A percentile compares a stretch with the other conserved stretches of the same genome.
Conservation (phyloP, 768 basidiomycete genomes). For the Sporobolomyces roseus region DNA sequence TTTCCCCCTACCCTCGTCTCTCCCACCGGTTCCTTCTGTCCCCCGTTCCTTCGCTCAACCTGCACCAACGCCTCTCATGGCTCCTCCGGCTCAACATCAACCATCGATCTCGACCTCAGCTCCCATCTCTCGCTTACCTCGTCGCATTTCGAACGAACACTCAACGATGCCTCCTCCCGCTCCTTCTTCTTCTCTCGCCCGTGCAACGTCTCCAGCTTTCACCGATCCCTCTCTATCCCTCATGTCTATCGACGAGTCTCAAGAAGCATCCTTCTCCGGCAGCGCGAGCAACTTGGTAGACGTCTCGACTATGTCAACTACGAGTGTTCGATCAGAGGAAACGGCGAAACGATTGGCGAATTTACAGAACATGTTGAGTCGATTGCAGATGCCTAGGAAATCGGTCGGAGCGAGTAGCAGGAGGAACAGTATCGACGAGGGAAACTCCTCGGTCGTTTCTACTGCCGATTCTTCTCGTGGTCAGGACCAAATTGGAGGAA, state of each 20-base stretch:
- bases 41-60: background rate
- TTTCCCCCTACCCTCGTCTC: background rate
- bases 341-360: conserved; percentile 38
- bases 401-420: background rate
- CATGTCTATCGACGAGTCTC: conserved; percentile 17
- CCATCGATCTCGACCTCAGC: background rate
- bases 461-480: background rate
- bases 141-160: conserved; percentile 2
- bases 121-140: conserved; percentile 3
- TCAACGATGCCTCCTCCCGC: background rate
- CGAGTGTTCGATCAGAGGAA: conserved; percentile 20
- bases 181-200: no score
- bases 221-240: conserved; percentile 11
- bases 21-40: conserved; percentile 1
- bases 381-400: conserved; percentile 31
- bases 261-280: background rate
- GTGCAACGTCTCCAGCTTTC: background rate
- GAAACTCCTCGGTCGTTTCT: background rate
- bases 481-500: no score
- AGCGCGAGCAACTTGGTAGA: background rate
- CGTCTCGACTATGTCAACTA: background rate
- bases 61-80: background rate
- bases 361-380: conserved; percentile 37
- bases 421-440: background rate
- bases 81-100: background rate